phyloP scores from a whole-genome alignment of 345 rosid genomes.

The Trapa incisa region DNA sequence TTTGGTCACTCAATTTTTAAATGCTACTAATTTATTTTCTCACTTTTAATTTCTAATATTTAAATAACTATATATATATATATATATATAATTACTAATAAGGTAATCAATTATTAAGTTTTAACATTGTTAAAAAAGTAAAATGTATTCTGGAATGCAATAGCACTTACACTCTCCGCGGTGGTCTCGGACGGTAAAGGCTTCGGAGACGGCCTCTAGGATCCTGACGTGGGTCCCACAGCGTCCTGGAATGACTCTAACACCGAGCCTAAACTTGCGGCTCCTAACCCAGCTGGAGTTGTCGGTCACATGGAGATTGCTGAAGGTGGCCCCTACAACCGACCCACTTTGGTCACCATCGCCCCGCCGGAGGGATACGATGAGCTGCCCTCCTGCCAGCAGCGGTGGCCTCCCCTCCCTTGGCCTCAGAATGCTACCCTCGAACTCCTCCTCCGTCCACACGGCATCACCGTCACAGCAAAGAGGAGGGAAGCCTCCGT shows the following conservation, averaged over 20 bases:
- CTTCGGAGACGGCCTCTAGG: slow-evolving; percentile 60
- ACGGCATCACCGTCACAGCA: slow-evolving; percentile 8
- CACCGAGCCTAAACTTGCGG: slow-evolving; percentile 67
- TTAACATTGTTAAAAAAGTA: no score
- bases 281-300: slow-evolving; percentile 86
- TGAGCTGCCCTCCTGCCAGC: slow-evolving; percentile 56
- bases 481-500: slow-evolving; percentile 54
- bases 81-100: no score
- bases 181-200: slow-evolving; percentile 74
- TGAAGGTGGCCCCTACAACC: slow-evolving; percentile 28
- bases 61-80: no score
- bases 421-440: slow-evolving; percentile 46
- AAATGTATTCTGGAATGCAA: no score
- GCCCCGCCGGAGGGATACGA: slow-evolving; percentile 22
- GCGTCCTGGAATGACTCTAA: slow-evolving; percentile 35
- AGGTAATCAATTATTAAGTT: no score
- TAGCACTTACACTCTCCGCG: slow-evolving; percentile 82
- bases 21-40: no score
- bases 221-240: slow-evolving; percentile 26
- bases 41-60: not conserved
- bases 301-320: slow-evolving; percentile 61
- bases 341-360: not conserved
- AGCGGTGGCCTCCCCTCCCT: slow-evolving; percentile 72
- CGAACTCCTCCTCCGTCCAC: slow-evolving; percentile 64
- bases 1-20: no score